Percentiles rank a stretch among this genome's conserved stretches.
These are phyloP conservation scores for Gossypium schwendimanii DNA, from an alignment of 441 rosid genomes.

Conservation along the genomic window DNA sequence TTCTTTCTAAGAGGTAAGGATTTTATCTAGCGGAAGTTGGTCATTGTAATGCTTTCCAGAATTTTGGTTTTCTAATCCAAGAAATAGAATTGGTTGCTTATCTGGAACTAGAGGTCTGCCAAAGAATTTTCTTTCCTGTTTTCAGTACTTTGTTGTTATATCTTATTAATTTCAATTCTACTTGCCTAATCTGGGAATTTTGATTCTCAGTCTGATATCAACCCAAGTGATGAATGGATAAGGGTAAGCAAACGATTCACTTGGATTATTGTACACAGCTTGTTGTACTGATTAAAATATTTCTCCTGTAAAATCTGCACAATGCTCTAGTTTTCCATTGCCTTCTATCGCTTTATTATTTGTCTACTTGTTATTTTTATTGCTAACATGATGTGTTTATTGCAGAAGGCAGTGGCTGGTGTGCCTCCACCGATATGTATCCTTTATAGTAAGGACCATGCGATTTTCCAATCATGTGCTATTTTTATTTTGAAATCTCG, in stretches of 20 bases:
- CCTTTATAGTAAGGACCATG: constrained; percentile 25
- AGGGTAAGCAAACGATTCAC: constrained; percentile 56
- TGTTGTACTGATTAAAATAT: neutral
- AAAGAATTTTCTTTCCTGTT: neutral
- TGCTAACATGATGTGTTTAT: constrained; percentile 9
- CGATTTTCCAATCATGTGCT: neutral
- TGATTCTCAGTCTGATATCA: constrained; percentile 67
- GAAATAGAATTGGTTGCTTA: neutral
- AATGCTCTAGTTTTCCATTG: neutral
- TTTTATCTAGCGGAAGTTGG: neutral
- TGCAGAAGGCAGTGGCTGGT: constrained; percentile 93
- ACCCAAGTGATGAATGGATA: constrained; percentile 91
- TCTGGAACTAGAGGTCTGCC: neutral
- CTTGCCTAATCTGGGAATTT: constrained; percentile 23
- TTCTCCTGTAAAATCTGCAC: neutral
- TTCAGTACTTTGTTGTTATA: neutral
- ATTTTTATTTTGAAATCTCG: neutral
- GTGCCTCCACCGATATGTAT: constrained; percentile 85
- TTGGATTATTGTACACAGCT: constrained; percentile 3
- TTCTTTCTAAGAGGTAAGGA: constrained; percentile 80
- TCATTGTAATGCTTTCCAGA: neutral
- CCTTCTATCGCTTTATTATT: constrained; percentile 13
- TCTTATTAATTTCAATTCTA: constrained; percentile 7
- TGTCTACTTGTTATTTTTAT: constrained; percentile 13
- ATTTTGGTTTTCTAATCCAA: neutral